phyloP scores from a whole-genome alignment of 2,329 filamentous ascomycete species.

The Verticillium albo-atrum region DNA sequence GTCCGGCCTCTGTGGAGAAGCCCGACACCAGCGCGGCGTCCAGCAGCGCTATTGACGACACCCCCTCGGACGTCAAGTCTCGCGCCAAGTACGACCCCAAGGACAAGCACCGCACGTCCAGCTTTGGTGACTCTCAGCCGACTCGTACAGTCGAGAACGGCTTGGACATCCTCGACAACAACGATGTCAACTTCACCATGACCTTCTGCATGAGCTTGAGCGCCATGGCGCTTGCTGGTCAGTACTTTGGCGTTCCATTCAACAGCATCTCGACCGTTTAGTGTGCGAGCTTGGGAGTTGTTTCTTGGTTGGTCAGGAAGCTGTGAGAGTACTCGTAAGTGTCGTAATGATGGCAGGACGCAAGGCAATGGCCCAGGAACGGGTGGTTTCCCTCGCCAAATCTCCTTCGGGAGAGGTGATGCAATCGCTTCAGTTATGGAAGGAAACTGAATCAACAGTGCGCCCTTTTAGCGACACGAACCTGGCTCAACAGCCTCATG shows the following conservation, averaged over 20 bases:
- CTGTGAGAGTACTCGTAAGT: neutral
- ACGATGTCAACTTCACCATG: slow-evolving; percentile 93
- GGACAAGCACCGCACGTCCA: slow-evolving; percentile 45
- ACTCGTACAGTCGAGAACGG: slow-evolving; percentile 62
- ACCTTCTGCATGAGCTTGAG: slow-evolving; percentile 74
- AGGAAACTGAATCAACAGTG: too few species aligned
- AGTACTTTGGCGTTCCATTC: slow-evolving; percentile 56
- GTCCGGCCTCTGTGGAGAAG: slow-evolving; percentile 36
- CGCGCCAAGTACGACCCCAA: slow-evolving; percentile 32
- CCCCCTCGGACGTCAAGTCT: slow-evolving; percentile 15
- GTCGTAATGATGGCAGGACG: neutral
- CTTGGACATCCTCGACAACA: slow-evolving; percentile 82
- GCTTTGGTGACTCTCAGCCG: slow-evolving; percentile 51
- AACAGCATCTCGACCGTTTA: slow-evolving; percentile 25
- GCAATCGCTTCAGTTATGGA: too few species aligned
- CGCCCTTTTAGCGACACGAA: too few species aligned
- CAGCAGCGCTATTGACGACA: slow-evolving; percentile 13
- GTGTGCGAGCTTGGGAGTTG: neutral
- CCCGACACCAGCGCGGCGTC: slow-evolving; percentile 10
- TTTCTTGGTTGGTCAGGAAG: neutral
- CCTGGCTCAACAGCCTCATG: too few species aligned
- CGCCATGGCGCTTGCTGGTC: slow-evolving; percentile 63
- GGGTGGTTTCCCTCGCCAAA: too few species aligned
- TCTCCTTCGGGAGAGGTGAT: too few species aligned
- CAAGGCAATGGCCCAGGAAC: too few species aligned